Evolutionary conservation across 2,329 filamentous ascomycete species (phyloP), one percentile per base, ranked within the genome.

Genomic region (Arthrobotrys musiformis): DNA sequence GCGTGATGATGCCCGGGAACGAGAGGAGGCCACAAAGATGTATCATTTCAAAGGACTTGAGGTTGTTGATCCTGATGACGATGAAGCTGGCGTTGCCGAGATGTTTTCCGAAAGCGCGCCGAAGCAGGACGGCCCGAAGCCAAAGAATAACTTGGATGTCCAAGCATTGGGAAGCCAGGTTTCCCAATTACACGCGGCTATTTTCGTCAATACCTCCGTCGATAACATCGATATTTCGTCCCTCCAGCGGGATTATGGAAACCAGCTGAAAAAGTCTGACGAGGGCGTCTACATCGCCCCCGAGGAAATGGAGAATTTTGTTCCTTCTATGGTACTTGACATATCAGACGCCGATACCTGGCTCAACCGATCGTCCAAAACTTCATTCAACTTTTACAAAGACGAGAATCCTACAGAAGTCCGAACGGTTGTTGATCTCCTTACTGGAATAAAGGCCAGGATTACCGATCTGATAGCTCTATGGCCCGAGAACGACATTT

Each of bases 381-480:
- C 30, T 6, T 52, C 42, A 6, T 96, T 94, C 85, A 97, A 97
- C 84, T 97, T 99, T 83, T 99, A 99, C 83, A 90, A 88, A 0
- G 91, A 97, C 81, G 83, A 90, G 1, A 96, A 98, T 81, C 85
- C 94, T 11, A 83, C 85, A 0, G 93, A 98, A 84, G 90, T 90
- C 8, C 90, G 91, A 76, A 91, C 90, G 77, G 86, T 97, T 2
- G 89, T 95, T 26, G 84, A 83, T 0, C 85, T 97, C 7, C 86
- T 93, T 9, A 87, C 90, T 80, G 88, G 89, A 61, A 89, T 94
- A 52, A 90, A 91, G 81, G 82, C 85, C 54, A 89, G 91, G 15
- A 97, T 98, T 84, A 86, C 87, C 19, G 87, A 91, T 78, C 89
- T 99, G 11, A 85, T 86, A 74, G 84, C 85, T 19, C 83, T 85